Evolutionary conservation across 352 stramenopile species (phyloP), one percentile per base, ranked within the genome.

Genomic region (Phytophthora citrophthora): DNA sequence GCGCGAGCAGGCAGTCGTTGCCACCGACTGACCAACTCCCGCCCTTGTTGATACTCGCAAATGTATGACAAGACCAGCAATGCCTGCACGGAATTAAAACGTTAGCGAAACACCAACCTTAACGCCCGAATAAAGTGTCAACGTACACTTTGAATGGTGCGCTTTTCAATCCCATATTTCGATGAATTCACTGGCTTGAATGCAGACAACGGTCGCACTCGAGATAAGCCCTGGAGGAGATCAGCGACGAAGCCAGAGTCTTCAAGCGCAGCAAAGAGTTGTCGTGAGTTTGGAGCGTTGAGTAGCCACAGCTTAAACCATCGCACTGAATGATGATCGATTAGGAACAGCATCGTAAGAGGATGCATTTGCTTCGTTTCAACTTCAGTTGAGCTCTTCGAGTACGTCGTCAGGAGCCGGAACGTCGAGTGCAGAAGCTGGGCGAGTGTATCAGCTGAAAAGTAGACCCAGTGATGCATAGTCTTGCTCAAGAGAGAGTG

Each of bases 391-490:
- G 72, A 51, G 4, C n/a, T 36, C 12, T 46, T 65, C 10, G 77
- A 74, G 41, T 83, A 72, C 49, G 79, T 62, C 8, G 68, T 68
- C 0, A 91, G 56, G 16, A 90, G 49, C n/a, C 70, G 45, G 39
- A 89, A 71, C 2, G 81, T 87, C 18, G 71, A 65, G 13, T 72
- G 60, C 11, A 86, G 56, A 15, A 86, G 18, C 38, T 64, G 56
- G 23, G 77, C 77, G 4, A 92, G 55, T 36, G 27, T 51, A 34
- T 90, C 83, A 0, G 60, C 1, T 5, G 79, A 61, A 32, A 88
- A 79, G 56, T 92, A 79, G 16, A 88, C 73, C 83, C 83, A 92
- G 48, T 90, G 76, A 12, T 64, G 61, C 11, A 71, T 68, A 0
- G 80, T 31, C 26, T 55, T 65, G 20, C 20, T 54, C n/a, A 90